phyloP scores from a whole-genome alignment of 1,284 basidiomycete genomes.

The Cronartium ribicola region DNA sequence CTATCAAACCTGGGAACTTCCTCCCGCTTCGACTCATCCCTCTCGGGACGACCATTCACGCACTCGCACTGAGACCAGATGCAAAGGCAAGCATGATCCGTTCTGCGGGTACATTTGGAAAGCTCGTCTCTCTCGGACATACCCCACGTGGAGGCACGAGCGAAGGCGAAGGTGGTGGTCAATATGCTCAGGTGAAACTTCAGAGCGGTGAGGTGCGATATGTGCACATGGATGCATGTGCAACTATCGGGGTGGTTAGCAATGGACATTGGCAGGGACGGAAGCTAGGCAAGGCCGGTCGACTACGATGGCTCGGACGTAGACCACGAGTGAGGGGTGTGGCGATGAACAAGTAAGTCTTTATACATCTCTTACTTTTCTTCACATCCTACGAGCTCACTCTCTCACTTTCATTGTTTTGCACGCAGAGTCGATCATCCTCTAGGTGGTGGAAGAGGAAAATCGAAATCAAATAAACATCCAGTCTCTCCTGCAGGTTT shows the following conservation, averaged over 20 bases:
- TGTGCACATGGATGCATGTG: slow-evolving; percentile 74
- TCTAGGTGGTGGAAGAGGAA: slow-evolving; percentile 95
- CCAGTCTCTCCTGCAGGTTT: slow-evolving; percentile 87
- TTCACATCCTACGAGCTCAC: neutral
- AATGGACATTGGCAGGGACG: slow-evolving; percentile 85
- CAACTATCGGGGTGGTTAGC: slow-evolving; percentile 86
- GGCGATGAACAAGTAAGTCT: slow-evolving; percentile 90
- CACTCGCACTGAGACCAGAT: slow-evolving; percentile 68
- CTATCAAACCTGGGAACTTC: slow-evolving; percentile 87
- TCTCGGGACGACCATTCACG: slow-evolving; percentile 84
- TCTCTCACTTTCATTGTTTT: neutral
- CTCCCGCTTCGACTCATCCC: slow-evolving; percentile 87
- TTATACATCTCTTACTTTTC: neutral
- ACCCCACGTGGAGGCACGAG: slow-evolving; percentile 8
- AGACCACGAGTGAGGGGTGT: slow-evolving; percentile 88
- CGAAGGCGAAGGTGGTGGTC: slow-evolving; percentile 52
- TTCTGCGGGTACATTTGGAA: slow-evolving; percentile 79
- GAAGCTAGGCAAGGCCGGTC: slow-evolving; percentile 83
- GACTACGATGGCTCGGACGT: slow-evolving; percentile 80
- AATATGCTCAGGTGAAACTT: slow-evolving; percentile 76
- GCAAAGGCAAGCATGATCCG: slow-evolving; percentile 80
- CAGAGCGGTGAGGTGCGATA: slow-evolving; percentile 90
- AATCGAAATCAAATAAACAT: slow-evolving; percentile 91
- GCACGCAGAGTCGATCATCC: slow-evolving; percentile 67
- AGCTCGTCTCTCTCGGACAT: slow-evolving; percentile 61